These are phyloP conservation scores for Phytopythium chamaehyphon DNA, from an alignment of 352 stramenopile species.

Conservation along the genomic window DNA sequence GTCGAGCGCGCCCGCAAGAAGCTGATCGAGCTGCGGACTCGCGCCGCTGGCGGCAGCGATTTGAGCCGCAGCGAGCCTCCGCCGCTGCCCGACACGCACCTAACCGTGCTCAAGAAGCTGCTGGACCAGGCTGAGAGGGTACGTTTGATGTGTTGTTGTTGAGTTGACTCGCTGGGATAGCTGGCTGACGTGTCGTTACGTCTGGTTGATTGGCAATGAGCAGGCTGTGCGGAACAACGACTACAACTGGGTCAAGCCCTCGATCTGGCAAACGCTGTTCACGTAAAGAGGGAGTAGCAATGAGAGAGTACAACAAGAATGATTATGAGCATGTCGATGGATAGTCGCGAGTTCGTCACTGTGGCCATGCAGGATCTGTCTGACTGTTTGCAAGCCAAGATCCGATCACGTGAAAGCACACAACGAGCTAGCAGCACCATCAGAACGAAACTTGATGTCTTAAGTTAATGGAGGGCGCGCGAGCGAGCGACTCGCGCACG, in stretches of 20 bases:
- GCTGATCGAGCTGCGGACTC: conserved; percentile 62
- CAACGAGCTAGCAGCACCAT: no score
- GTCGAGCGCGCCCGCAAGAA: conserved; percentile 86
- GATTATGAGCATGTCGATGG: not conserved
- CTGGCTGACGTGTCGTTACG: conserved; percentile 6
- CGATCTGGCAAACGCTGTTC: conserved; percentile 87
- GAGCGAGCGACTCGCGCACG: no score
- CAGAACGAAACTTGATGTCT: no score
- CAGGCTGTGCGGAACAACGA: conserved; percentile 81
- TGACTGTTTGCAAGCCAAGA: no score
- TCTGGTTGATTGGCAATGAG: conserved; percentile 4
- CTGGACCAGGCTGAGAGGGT: conserved; percentile 75
- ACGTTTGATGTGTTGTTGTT: conserved; percentile 4
- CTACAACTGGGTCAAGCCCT: conserved; percentile 94
- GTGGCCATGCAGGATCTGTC: no score
- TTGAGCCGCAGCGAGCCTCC: conserved; percentile 33
- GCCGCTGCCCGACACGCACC: conserved; percentile 57
- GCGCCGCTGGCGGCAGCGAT: conserved; percentile 11
- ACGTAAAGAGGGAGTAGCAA: conserved; percentile 25
- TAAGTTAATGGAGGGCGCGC: no score
- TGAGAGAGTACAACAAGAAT: not conserved
- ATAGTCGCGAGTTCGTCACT: no score
- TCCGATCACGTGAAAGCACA: no score
- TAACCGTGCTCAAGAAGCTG: conserved; percentile 73
- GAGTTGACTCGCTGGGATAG: not conserved